phyloP scores from a whole-genome alignment of 192 early-diverging fungal genomes.

The Ambispora gerdemannii region DNA sequence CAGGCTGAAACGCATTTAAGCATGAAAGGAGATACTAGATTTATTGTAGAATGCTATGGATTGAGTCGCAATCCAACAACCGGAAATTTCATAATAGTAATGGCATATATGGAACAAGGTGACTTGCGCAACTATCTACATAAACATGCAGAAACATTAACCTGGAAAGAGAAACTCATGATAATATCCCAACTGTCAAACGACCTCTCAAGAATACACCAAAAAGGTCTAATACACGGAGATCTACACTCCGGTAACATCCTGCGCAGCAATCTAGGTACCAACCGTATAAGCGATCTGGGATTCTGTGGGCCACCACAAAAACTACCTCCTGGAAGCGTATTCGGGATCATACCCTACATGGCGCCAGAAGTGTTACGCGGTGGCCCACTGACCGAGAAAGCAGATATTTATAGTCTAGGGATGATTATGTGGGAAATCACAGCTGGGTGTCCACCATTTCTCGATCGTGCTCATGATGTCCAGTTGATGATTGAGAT shows the following conservation, averaged over 20 bases:
- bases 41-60: constrained; percentile 8
- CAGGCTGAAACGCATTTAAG: background rate
- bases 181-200: background rate
- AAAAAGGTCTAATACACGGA: background rate
- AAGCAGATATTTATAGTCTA: constrained; percentile 39
- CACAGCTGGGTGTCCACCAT: constrained; percentile 35
- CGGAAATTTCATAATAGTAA: constrained; percentile 1
- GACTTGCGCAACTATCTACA: constrained; percentile 1
- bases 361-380: constrained; percentile 38
- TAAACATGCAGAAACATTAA: background rate
- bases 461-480: background rate
- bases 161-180: constrained; percentile 2
- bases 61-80: background rate
- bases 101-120: constrained; percentile 3
- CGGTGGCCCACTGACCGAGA: constrained; percentile 28
- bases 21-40: background rate
- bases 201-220: background rate
- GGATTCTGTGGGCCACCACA: background rate
- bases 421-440: constrained; percentile 44
- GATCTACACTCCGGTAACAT: constrained; percentile 13
- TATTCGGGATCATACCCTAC: constrained; percentile 38
- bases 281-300: background rate
- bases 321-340: background rate
- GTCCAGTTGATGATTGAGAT: background rate
- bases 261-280: background rate